Percentiles rank a stretch among this genome's conserved stretches.
Evolutionary conservation across 2,329 filamentous ascomycete genomes (phyloP).

Genomic region (Epichloe festucae): DNA sequence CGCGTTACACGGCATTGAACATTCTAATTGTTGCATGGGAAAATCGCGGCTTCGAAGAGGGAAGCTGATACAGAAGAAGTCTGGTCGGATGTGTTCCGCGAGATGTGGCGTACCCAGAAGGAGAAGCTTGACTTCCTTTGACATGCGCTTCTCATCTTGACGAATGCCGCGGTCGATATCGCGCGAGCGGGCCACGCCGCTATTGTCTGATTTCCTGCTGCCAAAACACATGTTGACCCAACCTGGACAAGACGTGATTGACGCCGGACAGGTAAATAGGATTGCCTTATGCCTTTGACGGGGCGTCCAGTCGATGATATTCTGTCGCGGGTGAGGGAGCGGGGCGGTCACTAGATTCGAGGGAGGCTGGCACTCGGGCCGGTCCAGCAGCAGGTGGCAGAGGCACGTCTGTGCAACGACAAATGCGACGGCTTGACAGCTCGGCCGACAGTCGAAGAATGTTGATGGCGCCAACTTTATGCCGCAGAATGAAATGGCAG

Average conservation of each 20-base stretch:
- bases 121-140: conserved; percentile 84
- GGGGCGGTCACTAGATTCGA: not conserved
- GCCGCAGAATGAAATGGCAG: not conserved
- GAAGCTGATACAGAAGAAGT: not conserved
- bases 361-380: not conserved
- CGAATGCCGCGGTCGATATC: conserved; percentile 82
- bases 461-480: not conserved
- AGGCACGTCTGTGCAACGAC: not conserved
- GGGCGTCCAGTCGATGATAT: not conserved
- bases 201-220: conserved; percentile 33
- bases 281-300: not conserved
- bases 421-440: not conserved
- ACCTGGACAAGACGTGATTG: not conserved
- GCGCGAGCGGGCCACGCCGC: conserved; percentile 41
- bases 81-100: not conserved
- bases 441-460: not conserved
- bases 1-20: not conserved
- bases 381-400: not conserved
- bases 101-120: conserved; percentile 55
- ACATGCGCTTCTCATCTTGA: conserved; percentile 74
- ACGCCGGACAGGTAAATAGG: not conserved
- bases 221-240: conserved; percentile 49
- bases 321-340: not conserved
- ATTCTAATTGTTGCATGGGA: not conserved
- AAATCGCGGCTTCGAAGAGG: not conserved